Percentiles rank a stretch among this genome's conserved stretches.
phyloP scores from a whole-genome alignment of 129 eudicot species.

The Sambucus nigra region DNA sequence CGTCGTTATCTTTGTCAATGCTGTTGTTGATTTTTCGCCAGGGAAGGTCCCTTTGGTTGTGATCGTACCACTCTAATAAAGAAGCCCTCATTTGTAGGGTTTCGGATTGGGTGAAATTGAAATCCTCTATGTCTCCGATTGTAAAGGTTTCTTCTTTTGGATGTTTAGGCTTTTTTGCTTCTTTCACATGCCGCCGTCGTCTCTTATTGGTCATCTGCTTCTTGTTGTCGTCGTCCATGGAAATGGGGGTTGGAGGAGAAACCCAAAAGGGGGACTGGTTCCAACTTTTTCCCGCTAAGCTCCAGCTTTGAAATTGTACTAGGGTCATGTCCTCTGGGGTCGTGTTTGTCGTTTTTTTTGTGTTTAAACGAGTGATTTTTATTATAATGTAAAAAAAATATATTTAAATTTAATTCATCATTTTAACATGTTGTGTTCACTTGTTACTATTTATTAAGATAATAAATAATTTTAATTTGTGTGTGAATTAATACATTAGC shows the following conservation, averaged over 20 bases:
- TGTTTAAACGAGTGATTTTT: too few species aligned
- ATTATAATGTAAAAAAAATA: too few species aligned
- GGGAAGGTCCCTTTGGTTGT: slow-evolving; percentile 79
- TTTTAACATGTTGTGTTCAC: too few species aligned
- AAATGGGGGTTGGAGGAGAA: slow-evolving; percentile 11
- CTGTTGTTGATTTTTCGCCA: slow-evolving; percentile 56
- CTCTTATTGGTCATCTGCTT: slow-evolving; percentile 25
- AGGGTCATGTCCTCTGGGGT: too few species aligned
- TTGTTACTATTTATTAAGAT: too few species aligned
- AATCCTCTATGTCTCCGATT: slow-evolving; percentile 61
- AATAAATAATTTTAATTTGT: too few species aligned
- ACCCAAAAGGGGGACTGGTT: too few species aligned
- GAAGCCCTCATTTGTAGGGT: slow-evolving; percentile 49
- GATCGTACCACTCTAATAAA: slow-evolving; percentile 72
- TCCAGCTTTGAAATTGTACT: too few species aligned
- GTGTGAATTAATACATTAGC: too few species aligned
- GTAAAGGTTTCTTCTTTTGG: not conserved
- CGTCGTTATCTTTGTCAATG: slow-evolving; percentile 4
- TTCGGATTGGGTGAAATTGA: slow-evolving; percentile 35
- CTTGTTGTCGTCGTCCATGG: not conserved
- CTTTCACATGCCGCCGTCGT: slow-evolving; percentile 16
- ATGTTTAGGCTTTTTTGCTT: slow-evolving; percentile 13
- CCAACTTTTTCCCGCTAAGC: too few species aligned
- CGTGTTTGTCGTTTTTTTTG: too few species aligned
- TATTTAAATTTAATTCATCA: too few species aligned